phyloP scores from a whole-genome alignment of 495 filamentous ascomycete genomes.

The Penicillium daleae region DNA sequence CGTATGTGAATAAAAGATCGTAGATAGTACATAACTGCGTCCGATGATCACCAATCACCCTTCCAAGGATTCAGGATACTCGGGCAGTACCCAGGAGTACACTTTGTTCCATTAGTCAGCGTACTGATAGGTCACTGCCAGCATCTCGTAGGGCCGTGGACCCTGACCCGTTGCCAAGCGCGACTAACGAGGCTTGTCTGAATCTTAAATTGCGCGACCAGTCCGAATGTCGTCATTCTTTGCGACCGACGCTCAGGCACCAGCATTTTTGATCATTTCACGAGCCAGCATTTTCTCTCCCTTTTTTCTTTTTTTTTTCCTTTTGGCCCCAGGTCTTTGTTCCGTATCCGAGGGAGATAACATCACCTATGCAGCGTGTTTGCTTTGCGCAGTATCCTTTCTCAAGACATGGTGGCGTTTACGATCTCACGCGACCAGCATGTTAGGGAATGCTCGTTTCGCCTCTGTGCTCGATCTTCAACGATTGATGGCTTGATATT shows the following conservation, averaged over 20 bases:
- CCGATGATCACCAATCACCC: too few relatives aligned
- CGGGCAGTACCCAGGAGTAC: too few relatives aligned
- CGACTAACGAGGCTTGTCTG: neutral
- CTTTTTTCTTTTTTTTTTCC: too few relatives aligned
- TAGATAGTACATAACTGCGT: too few relatives aligned
- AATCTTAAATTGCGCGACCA: slow-evolving; percentile 5
- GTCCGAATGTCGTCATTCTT: neutral
- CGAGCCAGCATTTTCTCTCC: too few relatives aligned
- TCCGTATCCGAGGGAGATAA: neutral
- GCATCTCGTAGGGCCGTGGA: neutral
- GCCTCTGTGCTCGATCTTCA: too few relatives aligned
- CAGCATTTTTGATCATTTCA: slow-evolving; percentile 4
- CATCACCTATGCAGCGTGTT: neutral
- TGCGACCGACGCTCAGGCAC: slow-evolving; percentile 2
- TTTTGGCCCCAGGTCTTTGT: neutral
- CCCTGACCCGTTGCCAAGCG: neutral
- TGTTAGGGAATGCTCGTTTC: too few relatives aligned
- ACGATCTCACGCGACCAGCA: neutral
- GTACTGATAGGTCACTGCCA: neutral
- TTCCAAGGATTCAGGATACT: too few relatives aligned
- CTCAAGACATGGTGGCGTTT: neutral
- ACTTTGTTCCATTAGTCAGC: too few relatives aligned
- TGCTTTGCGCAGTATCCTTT: neutral
- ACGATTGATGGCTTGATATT: too few relatives aligned
- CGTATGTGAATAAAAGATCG: too few relatives aligned